Percentiles rank a stretch among this genome's conserved stretches.
Evolutionary conservation across 768 basidiomycete species (phyloP).

Genomic region (Coprinellus micaceus): DNA sequence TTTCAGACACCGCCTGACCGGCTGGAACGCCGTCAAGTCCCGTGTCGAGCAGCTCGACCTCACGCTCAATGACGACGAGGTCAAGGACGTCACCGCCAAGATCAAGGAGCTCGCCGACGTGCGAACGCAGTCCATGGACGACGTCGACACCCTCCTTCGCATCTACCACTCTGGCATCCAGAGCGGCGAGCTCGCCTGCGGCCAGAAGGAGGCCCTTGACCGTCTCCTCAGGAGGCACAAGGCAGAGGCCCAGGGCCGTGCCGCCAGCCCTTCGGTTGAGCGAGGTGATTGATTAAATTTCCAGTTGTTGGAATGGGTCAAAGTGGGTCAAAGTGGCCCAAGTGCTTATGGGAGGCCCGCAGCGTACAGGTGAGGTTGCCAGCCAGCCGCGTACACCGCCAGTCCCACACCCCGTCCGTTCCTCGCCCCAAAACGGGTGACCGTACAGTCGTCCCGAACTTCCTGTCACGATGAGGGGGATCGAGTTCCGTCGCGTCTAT

Average conservation of each 20-base stretch:
- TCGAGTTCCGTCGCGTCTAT: too few species aligned
- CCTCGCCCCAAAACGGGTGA: too few species aligned
- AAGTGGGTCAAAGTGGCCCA: too few species aligned
- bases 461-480: too few species aligned
- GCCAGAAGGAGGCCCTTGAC: conserved; percentile 91
- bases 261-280: conserved; percentile 24
- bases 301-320: too few species aligned
- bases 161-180: conserved; percentile 94
- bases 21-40: conserved; percentile 99
- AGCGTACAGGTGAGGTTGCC: too few species aligned
- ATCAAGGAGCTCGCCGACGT: conserved; percentile 99
- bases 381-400: too few species aligned
- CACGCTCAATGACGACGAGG: conserved; percentile 84
- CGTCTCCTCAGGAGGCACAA: conserved; percentile 79
- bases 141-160: conserved; percentile 94
- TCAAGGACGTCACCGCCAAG: conserved; percentile 98
- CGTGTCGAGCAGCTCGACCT: conserved; percentile 97
- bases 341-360: too few species aligned
- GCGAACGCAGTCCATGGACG: conserved; percentile 97
- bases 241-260: conserved; percentile 26
- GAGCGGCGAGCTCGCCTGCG: conserved; percentile 86
- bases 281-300: conserved; percentile 15
- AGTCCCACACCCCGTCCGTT: too few species aligned
- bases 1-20: conserved; percentile 95
- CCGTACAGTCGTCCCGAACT: too few species aligned